Evolutionary conservation across 208 protist species (phyloP).

Genomic region (Angomonas deanei): DNA sequence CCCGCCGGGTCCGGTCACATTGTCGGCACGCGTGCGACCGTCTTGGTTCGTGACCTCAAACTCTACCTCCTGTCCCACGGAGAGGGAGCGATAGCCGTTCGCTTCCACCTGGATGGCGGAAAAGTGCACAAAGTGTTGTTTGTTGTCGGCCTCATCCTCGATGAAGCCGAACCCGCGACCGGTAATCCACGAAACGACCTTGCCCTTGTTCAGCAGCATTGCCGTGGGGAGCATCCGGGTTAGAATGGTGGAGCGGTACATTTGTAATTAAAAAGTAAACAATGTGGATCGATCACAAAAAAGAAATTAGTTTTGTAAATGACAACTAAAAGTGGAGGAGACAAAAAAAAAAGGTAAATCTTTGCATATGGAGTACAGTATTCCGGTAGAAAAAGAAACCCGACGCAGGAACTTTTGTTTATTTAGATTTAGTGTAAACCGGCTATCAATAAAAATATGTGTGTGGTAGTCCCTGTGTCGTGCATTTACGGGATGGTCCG

Average conservation of each 20-base stretch:
- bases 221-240: conserved; percentile 47
- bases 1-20: conserved; percentile 77
- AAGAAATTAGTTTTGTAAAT: not conserved
- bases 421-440: too few relatives aligned
- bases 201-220: conserved; percentile 76
- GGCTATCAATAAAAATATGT: not conserved
- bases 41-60: conserved; percentile 86
- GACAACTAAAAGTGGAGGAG: not conserved
- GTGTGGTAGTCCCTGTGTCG: too few relatives aligned
- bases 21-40: conserved; percentile 83
- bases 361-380: too few relatives aligned
- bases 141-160: conserved; percentile 86
- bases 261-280: conserved; percentile 6
- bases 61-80: conserved; percentile 86
- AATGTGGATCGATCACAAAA: not conserved
- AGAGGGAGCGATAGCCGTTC: conserved; percentile 76
- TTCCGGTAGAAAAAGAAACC: too few relatives aligned
- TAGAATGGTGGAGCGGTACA: conserved; percentile 64
- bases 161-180: conserved; percentile 89
- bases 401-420: too few relatives aligned
- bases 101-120: conserved; percentile 87
- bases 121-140: conserved; percentile 92
- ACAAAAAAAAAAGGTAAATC: not conserved
- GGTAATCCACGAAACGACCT: conserved; percentile 87
- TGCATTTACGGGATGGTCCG: conserved; percentile 71